These are phyloP conservation scores for Pugionium cornutum DNA, from an alignment of 345 rosid genomes.

Conservation along the genomic window DNA sequence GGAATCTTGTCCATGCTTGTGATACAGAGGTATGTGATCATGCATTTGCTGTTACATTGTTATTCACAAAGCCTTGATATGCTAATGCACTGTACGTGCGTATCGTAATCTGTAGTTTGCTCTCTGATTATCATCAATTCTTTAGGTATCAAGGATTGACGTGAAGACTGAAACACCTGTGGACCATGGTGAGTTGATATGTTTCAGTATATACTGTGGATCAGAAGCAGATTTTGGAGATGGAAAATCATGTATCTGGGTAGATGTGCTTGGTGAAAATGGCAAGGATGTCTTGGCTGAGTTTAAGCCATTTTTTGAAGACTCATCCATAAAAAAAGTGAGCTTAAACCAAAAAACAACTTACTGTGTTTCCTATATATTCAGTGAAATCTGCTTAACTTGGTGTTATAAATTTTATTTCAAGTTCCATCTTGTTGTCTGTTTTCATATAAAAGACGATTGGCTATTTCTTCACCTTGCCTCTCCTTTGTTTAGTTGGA, in stretches of 20 bases:
- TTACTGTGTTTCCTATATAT: neutral
- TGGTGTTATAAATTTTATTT: slow-evolving; percentile 12
- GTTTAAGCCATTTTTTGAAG: slow-evolving; percentile 76
- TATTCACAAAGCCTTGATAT: slow-evolving; percentile 13
- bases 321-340: slow-evolving; percentile 72
- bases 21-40: slow-evolving; percentile 80
- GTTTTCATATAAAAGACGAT: slow-evolving; percentile 4
- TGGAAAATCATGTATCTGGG: slow-evolving; percentile 94
- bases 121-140: slow-evolving; percentile 10
- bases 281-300: slow-evolving; percentile 61
- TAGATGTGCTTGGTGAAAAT: slow-evolving; percentile 88
- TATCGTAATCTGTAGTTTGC: neutral
- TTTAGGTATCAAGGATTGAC: slow-evolving; percentile 83
- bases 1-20: slow-evolving; percentile 80
- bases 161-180: slow-evolving; percentile 89
- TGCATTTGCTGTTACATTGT: slow-evolving; percentile 5
- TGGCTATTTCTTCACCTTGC: slow-evolving; percentile 14
- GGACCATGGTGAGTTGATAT: slow-evolving; percentile 83
- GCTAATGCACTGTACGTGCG: neutral
- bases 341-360: slow-evolving; percentile 4
- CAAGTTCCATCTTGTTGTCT: slow-evolving; percentile 7
- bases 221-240: slow-evolving; percentile 76
- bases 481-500: slow-evolving; percentile 4
- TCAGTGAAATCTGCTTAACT: neutral
- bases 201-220: slow-evolving; percentile 92